Percentiles rank a stretch among this genome's conserved stretches.
These are phyloP conservation scores for Termitomyces sp. DNA, from an alignment of 768 basidiomycete genomes.

Conservation along the genomic window DNA sequence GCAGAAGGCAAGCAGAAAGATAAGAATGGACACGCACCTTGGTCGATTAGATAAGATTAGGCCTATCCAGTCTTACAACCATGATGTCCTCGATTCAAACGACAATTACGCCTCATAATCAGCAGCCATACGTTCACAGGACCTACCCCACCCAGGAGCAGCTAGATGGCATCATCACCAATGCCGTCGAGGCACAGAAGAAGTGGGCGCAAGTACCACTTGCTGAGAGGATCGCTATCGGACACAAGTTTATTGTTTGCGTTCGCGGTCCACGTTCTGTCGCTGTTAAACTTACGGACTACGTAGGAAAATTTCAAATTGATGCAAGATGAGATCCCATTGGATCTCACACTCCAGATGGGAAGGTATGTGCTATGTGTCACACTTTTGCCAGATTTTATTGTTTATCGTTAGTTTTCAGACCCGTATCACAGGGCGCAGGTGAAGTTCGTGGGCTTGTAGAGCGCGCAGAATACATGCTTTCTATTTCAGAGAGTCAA, in stretches of 20 bases:
- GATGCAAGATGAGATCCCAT: constrained; percentile 56
- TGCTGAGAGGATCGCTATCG: constrained; percentile 67
- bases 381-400: background rate
- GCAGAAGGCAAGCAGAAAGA: no score
- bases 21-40: no score
- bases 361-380: constrained; percentile 59
- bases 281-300: background rate
- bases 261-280: background rate
- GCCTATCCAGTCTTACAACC: constrained; percentile 11
- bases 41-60: constrained; percentile 18
- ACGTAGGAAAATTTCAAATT: constrained; percentile 46
- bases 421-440: constrained; percentile 73
- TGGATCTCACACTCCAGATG: constrained; percentile 87
- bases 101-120: constrained; percentile 81
- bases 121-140: constrained; percentile 64
- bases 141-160: constrained; percentile 59
- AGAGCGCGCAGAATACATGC: constrained; percentile 80
- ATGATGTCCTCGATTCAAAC: constrained; percentile 53
- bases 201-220: constrained; percentile 73
- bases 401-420: constrained; percentile 23
- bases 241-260: constrained; percentile 38
- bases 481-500: constrained; percentile 73
- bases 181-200: constrained; percentile 67
- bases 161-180: constrained; percentile 57
- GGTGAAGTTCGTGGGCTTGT: constrained; percentile 83